Evolutionary conservation across 257 asterid genomes (phyloP), one percentile per base, ranked within the genome.

Genomic region (Sherardia arvensis): DNA sequence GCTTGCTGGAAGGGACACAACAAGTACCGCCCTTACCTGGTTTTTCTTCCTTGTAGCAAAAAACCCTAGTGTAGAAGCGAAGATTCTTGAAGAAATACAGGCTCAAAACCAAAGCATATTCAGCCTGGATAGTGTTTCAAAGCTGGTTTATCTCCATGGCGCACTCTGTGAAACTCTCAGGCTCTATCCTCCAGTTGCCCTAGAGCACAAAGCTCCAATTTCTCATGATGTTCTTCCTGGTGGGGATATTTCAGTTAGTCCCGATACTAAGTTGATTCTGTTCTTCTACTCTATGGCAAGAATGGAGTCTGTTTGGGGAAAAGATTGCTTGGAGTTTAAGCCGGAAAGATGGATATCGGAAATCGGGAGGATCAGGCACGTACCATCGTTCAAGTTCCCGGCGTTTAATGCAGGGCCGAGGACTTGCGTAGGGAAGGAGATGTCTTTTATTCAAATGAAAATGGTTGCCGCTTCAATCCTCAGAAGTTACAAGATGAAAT

Each of bases 1-100:
- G 67, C 45, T 83, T 11, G 90, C 85, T 0, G 86, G 90, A 0
- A 65, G 85, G n/a, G 86, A 83, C 68, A 83, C 86, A 47, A 66
- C 81, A 2, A 69, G 84, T 56, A 45, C 81, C 14, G 62, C 77
- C 30, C 80, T 84, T 3, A 69, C 85, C 1, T 84, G 90, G 87
- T 66, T 84, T 25, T 78, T 84, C 76, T 84, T 73, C 73, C 80
- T 84, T 0, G 26, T 81, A 0, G 71, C 88, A 0, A 32, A 9
- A 1, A 27, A 69, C 14, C 74, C 74, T 1, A n/a, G 4, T 12
- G 68, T 38, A 3, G 74, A 62, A 62, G 17, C 12, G 22, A 69
- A 25, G 23, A 62, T 69, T 3, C 28, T 30, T 21, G 8, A 54
- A 17, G 74, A 69, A n/a, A 25, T 69, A 18, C 27, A 27, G 32